Evolutionary conservation across 2,329 filamentous ascomycete species (phyloP).

Genomic region (Cryoendolithus antarcticus): DNA sequence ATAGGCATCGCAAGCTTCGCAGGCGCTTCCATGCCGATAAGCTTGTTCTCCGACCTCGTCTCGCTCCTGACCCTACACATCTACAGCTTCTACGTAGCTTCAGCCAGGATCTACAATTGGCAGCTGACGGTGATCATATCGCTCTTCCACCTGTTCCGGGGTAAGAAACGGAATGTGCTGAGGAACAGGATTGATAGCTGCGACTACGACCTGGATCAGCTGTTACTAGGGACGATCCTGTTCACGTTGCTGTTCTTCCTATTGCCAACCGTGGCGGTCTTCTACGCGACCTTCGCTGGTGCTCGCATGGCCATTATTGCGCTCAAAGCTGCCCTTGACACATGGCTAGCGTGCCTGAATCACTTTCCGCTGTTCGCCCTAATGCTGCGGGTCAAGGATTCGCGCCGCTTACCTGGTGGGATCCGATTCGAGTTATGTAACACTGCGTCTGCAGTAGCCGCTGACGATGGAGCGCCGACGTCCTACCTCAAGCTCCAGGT

Average conservation of each 20-base stretch:
- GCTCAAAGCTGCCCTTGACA: slow-evolving; percentile 83
- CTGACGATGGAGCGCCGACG: no score
- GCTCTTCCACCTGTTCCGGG: slow-evolving; percentile 95
- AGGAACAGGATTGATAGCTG: slow-evolving; percentile 97
- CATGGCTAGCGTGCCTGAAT: slow-evolving; percentile 82
- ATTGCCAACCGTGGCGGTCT: slow-evolving; percentile 86
- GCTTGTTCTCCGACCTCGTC: slow-evolving; percentile 84
- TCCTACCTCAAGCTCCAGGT: no score
- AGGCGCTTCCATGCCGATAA: slow-evolving; percentile 92
- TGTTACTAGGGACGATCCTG: slow-evolving; percentile 88
- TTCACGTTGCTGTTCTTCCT: slow-evolving; percentile 94
- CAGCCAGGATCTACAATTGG: slow-evolving; percentile 95
- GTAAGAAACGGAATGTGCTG: slow-evolving; percentile 94
- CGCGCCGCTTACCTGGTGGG: slow-evolving; percentile 72
- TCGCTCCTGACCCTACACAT: slow-evolving; percentile 90
- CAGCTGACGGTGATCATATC: slow-evolving; percentile 93
- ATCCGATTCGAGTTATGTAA: slow-evolving; percentile 84
- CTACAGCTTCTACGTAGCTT: slow-evolving; percentile 95
- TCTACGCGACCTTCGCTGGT: slow-evolving; percentile 90
- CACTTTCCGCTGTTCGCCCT: slow-evolving; percentile 95
- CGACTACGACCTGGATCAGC: slow-evolving; percentile 95
- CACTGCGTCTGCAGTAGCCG: slow-evolving; percentile 21
- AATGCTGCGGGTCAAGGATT: slow-evolving; percentile 93
- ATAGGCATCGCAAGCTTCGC: slow-evolving; percentile 92
- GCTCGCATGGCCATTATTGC: slow-evolving; percentile 92